Base-by-base conservation (phyloP, 2,329 filamentous ascomycete species). In the Venturia oleaginea region DNA sequence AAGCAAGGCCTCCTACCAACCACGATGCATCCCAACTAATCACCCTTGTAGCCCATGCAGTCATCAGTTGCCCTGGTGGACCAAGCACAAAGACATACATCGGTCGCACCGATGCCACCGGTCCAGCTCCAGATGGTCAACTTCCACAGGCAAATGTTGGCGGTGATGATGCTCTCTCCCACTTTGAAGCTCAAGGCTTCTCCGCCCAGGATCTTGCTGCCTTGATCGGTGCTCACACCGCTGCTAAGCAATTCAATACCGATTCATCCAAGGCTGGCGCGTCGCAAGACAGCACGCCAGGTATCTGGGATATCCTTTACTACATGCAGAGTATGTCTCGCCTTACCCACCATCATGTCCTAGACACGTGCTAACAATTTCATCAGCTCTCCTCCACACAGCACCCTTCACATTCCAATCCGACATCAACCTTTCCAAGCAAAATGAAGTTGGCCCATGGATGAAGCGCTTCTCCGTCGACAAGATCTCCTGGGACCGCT, bases 161-260 rank as follows among this genome's bases (percentile, higher is more conserved):
- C 19, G 78, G 79, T 27, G 72, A 78, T 38, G 73, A 71, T 15
- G 73, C 83, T 48, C 75, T 83, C 64, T 67, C 72, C 3, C 73
- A 82, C 8, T 84, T 84, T 70, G 65, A 69, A 37, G 76, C 76
- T 66, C 84, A 84, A 72, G 81, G 81, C 2, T 80, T 84, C 72
- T 72, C 72, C 10, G 71, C 80, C 1, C 71, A 72, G 34, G 82
- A 83, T 62, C 76, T 85, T 3, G 78, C 81, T 2, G 82, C 83
- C 1, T 77, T 85, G 1, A 68, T 85, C 2, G 83, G 83, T 63
- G 82, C 83, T 0, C 83, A 85, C 70, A 78, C 78, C 3, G 74
- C 77, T 8, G 77, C 79, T 8, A 77, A 75, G 67, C 81, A 84
- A 68, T 76, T 74, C 63, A 78, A 78, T 66, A 76, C 79, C 63